These are phyloP conservation scores for Omphalotus olearius DNA, from an alignment of 1,284 basidiomycete species.

Conservation along the genomic window DNA sequence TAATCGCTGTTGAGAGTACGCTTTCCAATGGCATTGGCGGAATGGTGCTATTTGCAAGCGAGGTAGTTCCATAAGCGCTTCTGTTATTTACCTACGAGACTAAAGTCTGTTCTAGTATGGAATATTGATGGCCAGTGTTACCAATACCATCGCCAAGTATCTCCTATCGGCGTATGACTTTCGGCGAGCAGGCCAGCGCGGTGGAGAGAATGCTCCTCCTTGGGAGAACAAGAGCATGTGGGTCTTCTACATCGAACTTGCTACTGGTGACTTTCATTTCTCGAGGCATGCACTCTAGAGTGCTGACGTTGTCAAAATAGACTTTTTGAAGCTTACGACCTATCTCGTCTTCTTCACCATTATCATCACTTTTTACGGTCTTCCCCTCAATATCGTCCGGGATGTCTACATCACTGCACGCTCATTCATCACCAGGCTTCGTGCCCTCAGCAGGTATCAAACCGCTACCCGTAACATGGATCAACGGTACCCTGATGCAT, in stretches of 20 bases:
- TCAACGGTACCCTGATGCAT: slow-evolving; percentile 92
- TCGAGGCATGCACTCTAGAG: slow-evolving; percentile 1
- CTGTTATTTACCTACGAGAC: not conserved
- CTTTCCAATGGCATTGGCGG: slow-evolving; percentile 79
- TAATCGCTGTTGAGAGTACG: slow-evolving; percentile 76
- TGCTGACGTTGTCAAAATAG: slow-evolving; percentile 34
- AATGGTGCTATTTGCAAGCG: slow-evolving; percentile 93
- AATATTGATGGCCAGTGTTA: slow-evolving; percentile 80
- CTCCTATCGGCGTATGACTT: slow-evolving; percentile 81
- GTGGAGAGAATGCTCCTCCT: slow-evolving; percentile 82
- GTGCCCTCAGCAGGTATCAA: slow-evolving; percentile 88
- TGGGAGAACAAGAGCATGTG: slow-evolving; percentile 99
- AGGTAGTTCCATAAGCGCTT: slow-evolving; percentile 44
- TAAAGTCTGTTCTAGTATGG: slow-evolving; percentile 54
- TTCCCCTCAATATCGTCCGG: slow-evolving; percentile 94
- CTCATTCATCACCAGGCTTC: slow-evolving; percentile 84
- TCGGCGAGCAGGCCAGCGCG: slow-evolving; percentile 67
- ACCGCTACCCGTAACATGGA: slow-evolving; percentile 98
- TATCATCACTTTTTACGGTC: slow-evolving; percentile 91
- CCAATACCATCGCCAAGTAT: slow-evolving; percentile 84
- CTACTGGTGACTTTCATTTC: slow-evolving; percentile 59
- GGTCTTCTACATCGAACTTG: slow-evolving; percentile 91
- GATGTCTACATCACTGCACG: slow-evolving; percentile 95
- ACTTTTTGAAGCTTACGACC: slow-evolving; percentile 89
- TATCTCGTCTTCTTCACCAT: slow-evolving; percentile 93